phyloP scores from a whole-genome alignment of 805 yeast species.

The Phaffomyces opuntiae region DNA sequence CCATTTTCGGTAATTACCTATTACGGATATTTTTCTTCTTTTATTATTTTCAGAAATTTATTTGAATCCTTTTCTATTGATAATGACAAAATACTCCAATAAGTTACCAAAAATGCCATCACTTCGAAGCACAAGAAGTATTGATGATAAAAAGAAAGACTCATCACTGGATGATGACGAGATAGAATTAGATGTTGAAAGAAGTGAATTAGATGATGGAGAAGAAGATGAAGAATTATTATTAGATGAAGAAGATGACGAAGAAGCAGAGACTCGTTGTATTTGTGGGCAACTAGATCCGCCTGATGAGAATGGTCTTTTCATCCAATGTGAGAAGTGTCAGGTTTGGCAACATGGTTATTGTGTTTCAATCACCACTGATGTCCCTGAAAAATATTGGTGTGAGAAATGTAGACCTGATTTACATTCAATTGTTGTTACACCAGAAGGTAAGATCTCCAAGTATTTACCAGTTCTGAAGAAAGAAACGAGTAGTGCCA shows the following conservation, averaged over 20 bases:
- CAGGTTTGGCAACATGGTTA: slow-evolving; percentile 97
- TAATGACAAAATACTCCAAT: no score
- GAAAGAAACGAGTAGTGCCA: slow-evolving; percentile 7
- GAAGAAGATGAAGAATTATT: slow-evolving; percentile 6
- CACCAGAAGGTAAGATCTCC: slow-evolving; percentile 41
- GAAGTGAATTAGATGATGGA: not conserved
- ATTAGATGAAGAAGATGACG: slow-evolving; percentile 27
- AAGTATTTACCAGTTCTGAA: slow-evolving; percentile 40
- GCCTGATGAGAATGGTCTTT: slow-evolving; percentile 50
- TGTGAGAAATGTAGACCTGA: slow-evolving; percentile 91
- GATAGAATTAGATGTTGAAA: slow-evolving; percentile 3
- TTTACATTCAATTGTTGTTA: slow-evolving; percentile 52
- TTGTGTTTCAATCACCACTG: slow-evolving; percentile 71
- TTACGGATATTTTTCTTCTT: no score
- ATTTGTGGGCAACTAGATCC: slow-evolving; percentile 38
- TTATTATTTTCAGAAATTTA: no score
- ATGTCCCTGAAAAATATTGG: slow-evolving; percentile 90
- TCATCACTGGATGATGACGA: slow-evolving; percentile 5
- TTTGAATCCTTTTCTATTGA: no score
- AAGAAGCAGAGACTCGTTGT: slow-evolving; percentile 39
- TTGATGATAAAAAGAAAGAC: slow-evolving; percentile 5
- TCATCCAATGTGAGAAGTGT: slow-evolving; percentile 83
- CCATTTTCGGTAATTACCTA: no score
- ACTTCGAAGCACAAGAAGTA: slow-evolving; percentile 19
- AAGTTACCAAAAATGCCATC: slow-evolving; percentile 11